These are phyloP conservation scores for Lactifluus rugatus DNA, from an alignment of 768 basidiomycete species.

Conservation along the genomic window DNA sequence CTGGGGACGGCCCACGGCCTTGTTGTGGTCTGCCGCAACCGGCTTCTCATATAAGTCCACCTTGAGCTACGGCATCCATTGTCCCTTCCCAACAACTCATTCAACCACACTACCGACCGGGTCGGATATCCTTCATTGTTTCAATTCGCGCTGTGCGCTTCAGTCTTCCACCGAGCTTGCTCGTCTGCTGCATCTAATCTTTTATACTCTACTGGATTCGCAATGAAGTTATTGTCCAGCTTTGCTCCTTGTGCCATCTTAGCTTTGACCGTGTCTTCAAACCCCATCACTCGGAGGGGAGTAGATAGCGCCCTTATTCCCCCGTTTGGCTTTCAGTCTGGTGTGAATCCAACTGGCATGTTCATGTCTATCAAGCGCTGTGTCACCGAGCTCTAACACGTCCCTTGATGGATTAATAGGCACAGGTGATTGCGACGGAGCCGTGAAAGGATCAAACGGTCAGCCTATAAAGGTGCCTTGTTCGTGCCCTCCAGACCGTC, in stretches of 20 bases:
- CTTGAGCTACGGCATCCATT: background rate
- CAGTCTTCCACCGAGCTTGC: background rate
- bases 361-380: constrained; percentile 8
- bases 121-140: constrained; percentile 4
- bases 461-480: constrained; percentile 53
- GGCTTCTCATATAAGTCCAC: constrained; percentile 54
- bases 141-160: constrained; percentile 9
- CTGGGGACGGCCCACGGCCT: too few relatives aligned
- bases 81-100: background rate
- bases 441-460: constrained; percentile 45
- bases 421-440: constrained; percentile 64
- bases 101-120: constrained; percentile 12
- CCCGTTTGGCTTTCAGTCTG: constrained; percentile 45
- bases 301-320: constrained; percentile 27
- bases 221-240: constrained; percentile 10
- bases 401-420: constrained; percentile 25
- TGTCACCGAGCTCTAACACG: background rate
- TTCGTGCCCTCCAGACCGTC: constrained; percentile 49
- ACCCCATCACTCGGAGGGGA: constrained; percentile 7
- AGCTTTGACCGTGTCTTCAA: background rate
- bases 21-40: constrained; percentile 43
- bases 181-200: background rate
- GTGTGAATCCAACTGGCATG: constrained; percentile 51
- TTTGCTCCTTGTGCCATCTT: constrained; percentile 6
- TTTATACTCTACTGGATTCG: background rate